phyloP scores from a whole-genome alignment of 1,139 yeast genomes.

The Meyerozyma guilliermondii region DNA sequence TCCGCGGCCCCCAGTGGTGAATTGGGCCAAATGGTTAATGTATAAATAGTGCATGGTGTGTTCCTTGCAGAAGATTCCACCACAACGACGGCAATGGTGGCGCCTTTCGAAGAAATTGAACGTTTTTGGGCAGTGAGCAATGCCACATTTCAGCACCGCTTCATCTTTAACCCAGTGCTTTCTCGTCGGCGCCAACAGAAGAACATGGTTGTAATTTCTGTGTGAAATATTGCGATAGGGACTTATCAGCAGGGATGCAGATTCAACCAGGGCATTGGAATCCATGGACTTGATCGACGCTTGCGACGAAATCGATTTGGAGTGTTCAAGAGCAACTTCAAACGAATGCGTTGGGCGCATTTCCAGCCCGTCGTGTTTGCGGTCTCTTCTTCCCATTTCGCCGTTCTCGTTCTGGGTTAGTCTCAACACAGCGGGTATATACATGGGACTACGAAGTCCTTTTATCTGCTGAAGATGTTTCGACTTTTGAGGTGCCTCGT shows the following conservation, averaged over 20 bases:
- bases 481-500: slow-evolving; percentile 1
- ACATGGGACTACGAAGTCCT: slow-evolving; percentile 78
- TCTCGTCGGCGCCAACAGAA: slow-evolving; percentile 50
- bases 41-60: slow-evolving; percentile 51
- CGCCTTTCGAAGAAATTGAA: slow-evolving; percentile 79
- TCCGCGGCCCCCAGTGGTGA: slow-evolving; percentile 73
- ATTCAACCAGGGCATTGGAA: slow-evolving; percentile 28
- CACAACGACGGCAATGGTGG: slow-evolving; percentile 94
- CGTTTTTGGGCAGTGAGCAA: slow-evolving; percentile 49
- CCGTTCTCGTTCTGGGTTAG: slow-evolving; percentile 23
- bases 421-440: slow-evolving; percentile 84
- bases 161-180: slow-evolving; percentile 80
- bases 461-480: slow-evolving; percentile 51
- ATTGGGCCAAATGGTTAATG: slow-evolving; percentile 66
- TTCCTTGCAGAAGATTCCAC: slow-evolving; percentile 81
- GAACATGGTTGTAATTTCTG: slow-evolving; percentile 24
- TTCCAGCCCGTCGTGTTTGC: neutral
- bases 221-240: slow-evolving; percentile 9
- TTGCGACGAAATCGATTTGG: slow-evolving; percentile 4
- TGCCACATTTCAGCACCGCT: slow-evolving; percentile 57
- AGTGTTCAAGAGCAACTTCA: neutral
- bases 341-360: neutral
- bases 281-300: slow-evolving; percentile 34
- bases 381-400: neutral
- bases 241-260: slow-evolving; percentile 12